phyloP scores from a whole-genome alignment of 2,329 filamentous ascomycete genomes.

The Colletotrichum plurivorum region DNA sequence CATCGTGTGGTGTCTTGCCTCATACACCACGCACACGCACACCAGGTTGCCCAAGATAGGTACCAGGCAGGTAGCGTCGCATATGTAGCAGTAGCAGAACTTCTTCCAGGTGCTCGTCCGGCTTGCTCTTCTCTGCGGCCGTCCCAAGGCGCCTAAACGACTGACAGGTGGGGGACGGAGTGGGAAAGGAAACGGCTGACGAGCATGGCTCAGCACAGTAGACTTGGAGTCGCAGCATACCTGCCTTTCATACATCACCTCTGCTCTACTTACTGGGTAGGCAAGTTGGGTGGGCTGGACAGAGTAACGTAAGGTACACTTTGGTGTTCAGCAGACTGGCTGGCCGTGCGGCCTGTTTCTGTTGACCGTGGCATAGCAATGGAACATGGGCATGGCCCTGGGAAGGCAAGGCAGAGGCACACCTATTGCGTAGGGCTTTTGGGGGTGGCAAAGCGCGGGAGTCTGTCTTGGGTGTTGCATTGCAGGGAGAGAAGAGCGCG shows the following conservation, averaged over 20 bases:
- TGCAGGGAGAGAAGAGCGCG: conserved; percentile 11
- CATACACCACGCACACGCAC: too few relatives aligned
- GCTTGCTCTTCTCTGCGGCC: conserved; percentile 18
- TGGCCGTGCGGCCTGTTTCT: neutral
- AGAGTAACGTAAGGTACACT: too few relatives aligned
- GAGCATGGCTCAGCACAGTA: conserved; percentile 32
- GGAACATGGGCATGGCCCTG: neutral
- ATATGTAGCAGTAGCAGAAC: conserved; percentile 8
- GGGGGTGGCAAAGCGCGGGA: conserved; percentile 29
- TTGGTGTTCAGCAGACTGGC: neutral
- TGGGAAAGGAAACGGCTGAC: conserved; percentile 25
- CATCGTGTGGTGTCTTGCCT: too few relatives aligned
- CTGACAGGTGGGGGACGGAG: conserved; percentile 29
- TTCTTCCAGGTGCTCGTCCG: conserved; percentile 12
- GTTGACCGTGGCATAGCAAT: neutral
- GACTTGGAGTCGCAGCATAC: conserved; percentile 10
- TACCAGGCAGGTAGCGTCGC: neutral
- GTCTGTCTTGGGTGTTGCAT: conserved; percentile 1
- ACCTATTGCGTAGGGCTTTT: neutral
- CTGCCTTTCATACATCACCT: neutral
- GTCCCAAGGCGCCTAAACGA: conserved; percentile 31
- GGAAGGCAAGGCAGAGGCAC: neutral
- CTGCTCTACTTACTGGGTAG: too few relatives aligned
- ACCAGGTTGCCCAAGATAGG: too few relatives aligned
- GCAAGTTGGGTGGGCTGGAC: too few relatives aligned